Conservation (phyloP, 2,329 filamentous ascomycete genomes). For the Ascochyta viciae-villosae region DNA sequence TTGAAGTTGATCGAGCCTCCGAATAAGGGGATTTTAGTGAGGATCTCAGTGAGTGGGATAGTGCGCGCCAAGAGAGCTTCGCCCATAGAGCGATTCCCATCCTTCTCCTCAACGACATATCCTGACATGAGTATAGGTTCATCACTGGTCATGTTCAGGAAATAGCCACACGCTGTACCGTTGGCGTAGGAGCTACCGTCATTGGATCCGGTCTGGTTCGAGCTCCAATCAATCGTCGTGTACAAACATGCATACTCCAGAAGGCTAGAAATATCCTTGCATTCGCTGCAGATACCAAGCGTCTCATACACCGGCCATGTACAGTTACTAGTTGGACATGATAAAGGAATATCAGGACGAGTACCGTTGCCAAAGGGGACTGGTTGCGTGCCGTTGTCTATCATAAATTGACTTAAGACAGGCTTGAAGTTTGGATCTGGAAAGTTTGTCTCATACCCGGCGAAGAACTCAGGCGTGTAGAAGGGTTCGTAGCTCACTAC, state of each 20-base stretch:
- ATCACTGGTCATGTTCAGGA: slow-evolving; percentile 27
- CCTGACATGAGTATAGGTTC: slow-evolving; percentile 29
- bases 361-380: slow-evolving; percentile 11
- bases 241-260: too few relatives aligned
- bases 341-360: too few relatives aligned
- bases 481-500: too few relatives aligned
- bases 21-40: background rate
- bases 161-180: slow-evolving; percentile 35
- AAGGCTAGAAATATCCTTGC: too few relatives aligned
- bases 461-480: background rate
- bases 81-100: background rate
- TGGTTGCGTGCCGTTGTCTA: slow-evolving; percentile 32
- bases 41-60: slow-evolving; percentile 13
- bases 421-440: background rate
- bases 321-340: too few relatives aligned
- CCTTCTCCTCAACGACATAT: slow-evolving; percentile 5
- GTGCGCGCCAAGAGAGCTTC: slow-evolving; percentile 25
- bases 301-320: slow-evolving; percentile 20
- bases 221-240: too few relatives aligned
- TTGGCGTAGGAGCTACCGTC: slow-evolving; percentile 11
- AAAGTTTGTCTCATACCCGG: background rate
- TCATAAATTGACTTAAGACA: slow-evolving; percentile 1
- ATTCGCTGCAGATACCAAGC: too few relatives aligned
- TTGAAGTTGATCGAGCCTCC: slow-evolving; percentile 32
- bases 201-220: too few relatives aligned